A percentile compares a stretch with the other conserved stretches of the same genome.
These are phyloP conservation scores for Lachnellula hyalina DNA, from an alignment of 2,329 filamentous ascomycete genomes.

Conservation along the genomic window DNA sequence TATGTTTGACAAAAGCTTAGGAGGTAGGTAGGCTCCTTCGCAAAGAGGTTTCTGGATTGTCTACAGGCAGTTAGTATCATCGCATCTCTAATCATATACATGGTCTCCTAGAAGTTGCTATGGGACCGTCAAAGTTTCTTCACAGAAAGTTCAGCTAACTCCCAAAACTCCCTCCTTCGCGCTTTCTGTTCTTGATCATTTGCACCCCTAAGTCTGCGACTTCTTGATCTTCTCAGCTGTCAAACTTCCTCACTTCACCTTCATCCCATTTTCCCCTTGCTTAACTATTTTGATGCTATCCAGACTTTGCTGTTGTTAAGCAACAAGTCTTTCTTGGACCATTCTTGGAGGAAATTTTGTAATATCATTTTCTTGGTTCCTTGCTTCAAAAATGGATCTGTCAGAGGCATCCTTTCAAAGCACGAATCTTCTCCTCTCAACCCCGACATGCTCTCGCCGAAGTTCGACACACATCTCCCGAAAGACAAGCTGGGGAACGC, in stretches of 20 bases:
- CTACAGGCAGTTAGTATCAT: no score
- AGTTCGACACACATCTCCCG: conserved; percentile 36
- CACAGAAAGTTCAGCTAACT: neutral
- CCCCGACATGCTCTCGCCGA: conserved; percentile 29
- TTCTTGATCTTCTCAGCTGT: neutral
- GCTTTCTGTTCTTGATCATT: neutral
- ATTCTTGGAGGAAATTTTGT: conserved; percentile 29
- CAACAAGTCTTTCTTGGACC: conserved; percentile 28
- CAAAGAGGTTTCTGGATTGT: no score
- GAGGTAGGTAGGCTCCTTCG: no score
- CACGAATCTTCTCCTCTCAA: conserved; percentile 14
- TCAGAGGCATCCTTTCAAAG: conserved; percentile 9
- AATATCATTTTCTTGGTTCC: conserved; percentile 25
- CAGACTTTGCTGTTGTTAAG: conserved; percentile 19
- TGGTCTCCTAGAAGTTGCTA: no score
- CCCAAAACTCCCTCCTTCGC: neutral
- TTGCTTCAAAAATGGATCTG: conserved; percentile 24
- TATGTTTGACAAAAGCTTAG: no score
- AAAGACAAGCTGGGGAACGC: conserved; percentile 37
- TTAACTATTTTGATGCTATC: conserved; percentile 25
- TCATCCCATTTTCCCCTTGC: conserved; percentile 25
- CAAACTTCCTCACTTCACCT: neutral
- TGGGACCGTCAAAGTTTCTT: neutral
- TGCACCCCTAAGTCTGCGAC: neutral
- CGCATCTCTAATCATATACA: no score